Base-by-base conservation (phyloP, 2,329 filamentous ascomycete species). In the Seiridium cupressi region DNA sequence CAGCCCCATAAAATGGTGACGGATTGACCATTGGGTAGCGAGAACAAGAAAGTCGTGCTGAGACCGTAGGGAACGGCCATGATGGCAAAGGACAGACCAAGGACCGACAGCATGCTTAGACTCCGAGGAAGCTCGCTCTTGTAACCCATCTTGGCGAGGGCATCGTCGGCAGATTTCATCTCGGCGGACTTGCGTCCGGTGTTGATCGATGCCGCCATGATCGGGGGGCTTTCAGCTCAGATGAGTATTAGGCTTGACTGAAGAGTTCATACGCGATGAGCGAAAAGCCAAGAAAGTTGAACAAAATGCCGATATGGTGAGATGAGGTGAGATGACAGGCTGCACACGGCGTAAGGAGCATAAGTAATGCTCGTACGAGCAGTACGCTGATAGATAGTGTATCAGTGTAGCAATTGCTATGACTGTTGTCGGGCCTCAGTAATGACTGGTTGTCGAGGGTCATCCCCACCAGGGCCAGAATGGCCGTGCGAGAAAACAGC, bases 51-150 rank as follows among this genome's bases (percentile, higher is more conserved):
- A 1, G 88, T 91, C 13, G 89, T 90, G 36, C 81, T 85, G 44
- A 90, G 78, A 42, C 88, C 88, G 65, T 87, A 89, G 1, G 87
- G 87, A 9, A 87, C 87, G 9, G 88, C 88, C 87, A 91, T 91
- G 72, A 92, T 91, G 56, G 88, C 89, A 69, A 91, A 91, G 49
- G 87, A 89, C 64, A 76, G 66, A 55, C 89, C 89, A 49, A 91
- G 77, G 35, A 91, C 85, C 68, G 85, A 88, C 68, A 90, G 60
- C 67, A 90, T 90, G 70, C 84, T 86, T 63, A 91, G 72, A 65
- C 85, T 87, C 61, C 88, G 80, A 13, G 88, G 87, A 48, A 91
- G 70, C 70, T 90, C 88, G 57, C 81, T 79, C 73, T 84, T 84
- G 78, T 90, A 90, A 57, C 88, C 88, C 85, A 90, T 86, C 65